phyloP scores from a whole-genome alignment of 2,329 filamentous ascomycete genomes.

The Arthrobotrys conoides region DNA sequence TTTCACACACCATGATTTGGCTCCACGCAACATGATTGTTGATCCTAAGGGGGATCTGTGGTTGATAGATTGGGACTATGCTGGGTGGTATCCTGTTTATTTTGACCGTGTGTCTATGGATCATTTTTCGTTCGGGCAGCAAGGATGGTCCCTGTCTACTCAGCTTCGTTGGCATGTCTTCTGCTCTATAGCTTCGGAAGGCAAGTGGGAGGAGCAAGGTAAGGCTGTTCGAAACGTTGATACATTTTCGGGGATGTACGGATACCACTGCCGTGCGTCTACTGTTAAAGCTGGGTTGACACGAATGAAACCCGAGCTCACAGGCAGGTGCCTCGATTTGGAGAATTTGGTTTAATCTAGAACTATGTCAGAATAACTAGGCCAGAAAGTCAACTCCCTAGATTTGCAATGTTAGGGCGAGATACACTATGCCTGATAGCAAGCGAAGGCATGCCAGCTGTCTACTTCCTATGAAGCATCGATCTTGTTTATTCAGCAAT shows the following conservation, averaged over 20 bases:
- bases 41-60: background rate
- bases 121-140: background rate
- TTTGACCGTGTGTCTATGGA: conserved; percentile 8
- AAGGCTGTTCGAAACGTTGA: background rate
- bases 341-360: background rate
- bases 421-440: no score
- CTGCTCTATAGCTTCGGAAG: background rate
- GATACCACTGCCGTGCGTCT: background rate
- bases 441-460: no score
- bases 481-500: no score
- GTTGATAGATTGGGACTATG: conserved; percentile 18
- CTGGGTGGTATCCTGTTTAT: conserved; percentile 12
- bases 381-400: no score
- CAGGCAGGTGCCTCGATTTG: background rate
- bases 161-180: conserved; percentile 3
- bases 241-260: background rate
- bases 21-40: conserved; percentile 18
- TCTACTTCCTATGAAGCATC: no score
- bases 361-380: no score
- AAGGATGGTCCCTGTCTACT: background rate
- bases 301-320: background rate
- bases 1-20: conserved; percentile 18
- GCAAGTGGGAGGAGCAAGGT: background rate
- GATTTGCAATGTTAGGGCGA: no score
- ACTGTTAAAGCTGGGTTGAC: background rate